Evolutionary conservation across 1,284 basidiomycete species (phyloP), one percentile per base, ranked within the genome.

Genomic region (Leccinum laetum): DNA sequence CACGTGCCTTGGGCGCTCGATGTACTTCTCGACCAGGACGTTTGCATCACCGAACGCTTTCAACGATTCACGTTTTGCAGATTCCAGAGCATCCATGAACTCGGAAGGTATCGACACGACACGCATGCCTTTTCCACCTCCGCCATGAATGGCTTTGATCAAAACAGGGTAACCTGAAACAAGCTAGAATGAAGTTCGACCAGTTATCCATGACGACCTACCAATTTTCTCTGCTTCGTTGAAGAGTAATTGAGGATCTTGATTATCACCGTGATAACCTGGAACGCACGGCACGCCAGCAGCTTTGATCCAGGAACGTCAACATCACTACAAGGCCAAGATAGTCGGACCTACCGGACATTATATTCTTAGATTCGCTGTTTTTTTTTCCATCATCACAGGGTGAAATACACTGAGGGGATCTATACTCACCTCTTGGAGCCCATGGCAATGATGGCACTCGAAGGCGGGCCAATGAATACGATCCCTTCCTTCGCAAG

Each of bases 51-150:
- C 92, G 69, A 97, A 97, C 3, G 89, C 84, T 78, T 96, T 96
- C 61, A 84, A 76, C 0, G 94, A 92, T 78, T 98, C 96, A 55
- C 96, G 86, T 75, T 94, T 88, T 0, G 96, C 96, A 32, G 92
- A 93, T 53, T 85, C 85, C 2, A 98, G 82, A 18, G 93, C 91
- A 67, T 95, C 91, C 63, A 84, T 77, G 70, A 96, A 96, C 37
- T 90, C 89, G 35, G 78, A 79, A 8, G 82, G 77, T 0, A 84
- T 80, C 29, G 84, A 83, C 6, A 98, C 96, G 29, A 91, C 90
- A 66, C 96, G 91, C 97, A 99, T 98, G 67, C 97, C 97, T 75
- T 98, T 95, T 16, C 97, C 96, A 65, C 97, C 96, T 62, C 96
- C 97, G 32, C 97, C 97, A 78, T 98, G 94, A 57, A 96, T 93